Evolutionary conservation across 1,139 yeast species (phyloP).

Genomic region (Hansenula sp.): DNA sequence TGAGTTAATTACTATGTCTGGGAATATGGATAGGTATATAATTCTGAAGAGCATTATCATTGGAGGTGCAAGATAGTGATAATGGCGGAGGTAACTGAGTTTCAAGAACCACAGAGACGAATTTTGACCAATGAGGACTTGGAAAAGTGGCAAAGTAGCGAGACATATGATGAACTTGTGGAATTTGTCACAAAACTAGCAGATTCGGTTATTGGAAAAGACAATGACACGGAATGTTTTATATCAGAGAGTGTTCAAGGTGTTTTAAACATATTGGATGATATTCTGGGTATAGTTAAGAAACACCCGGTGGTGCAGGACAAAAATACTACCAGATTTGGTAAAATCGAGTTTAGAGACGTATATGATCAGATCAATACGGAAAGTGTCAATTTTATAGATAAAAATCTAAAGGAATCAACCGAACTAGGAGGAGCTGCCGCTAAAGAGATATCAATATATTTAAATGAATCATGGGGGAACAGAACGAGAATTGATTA

Average conservation of each 20-base stretch:
- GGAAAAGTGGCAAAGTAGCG: constrained; percentile 54
- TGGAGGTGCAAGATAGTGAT: not conserved
- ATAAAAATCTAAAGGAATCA: constrained; percentile 15
- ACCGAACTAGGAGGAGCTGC: constrained; percentile 19
- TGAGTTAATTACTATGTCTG: no score
- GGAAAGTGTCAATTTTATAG: constrained; percentile 28
- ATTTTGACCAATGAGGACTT: constrained; percentile 61
- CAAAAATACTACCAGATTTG: constrained; percentile 74
- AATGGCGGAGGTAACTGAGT: constrained; percentile 1
- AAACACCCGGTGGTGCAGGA: constrained; percentile 58
- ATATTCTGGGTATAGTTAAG: constrained; percentile 42
- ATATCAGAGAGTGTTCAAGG: constrained; percentile 30
- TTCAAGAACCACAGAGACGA: constrained; percentile 44
- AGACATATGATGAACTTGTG: constrained; percentile 46
- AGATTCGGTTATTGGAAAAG: constrained; percentile 60
- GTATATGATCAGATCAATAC: constrained; percentile 66
- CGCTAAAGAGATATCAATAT: constrained; percentile 41
- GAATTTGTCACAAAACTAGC: constrained; percentile 59
- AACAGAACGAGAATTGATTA: constrained; percentile 84
- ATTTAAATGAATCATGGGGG: constrained; percentile 78
- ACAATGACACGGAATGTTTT: constrained; percentile 43
- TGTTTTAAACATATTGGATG: constrained; percentile 39
- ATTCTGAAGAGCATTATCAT: not conserved
- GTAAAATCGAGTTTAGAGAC: constrained; percentile 83
- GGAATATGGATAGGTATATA: no score